Conservation (phyloP, 2,329 filamentous ascomycete species). For the Sclerotinia glacialis region DNA sequence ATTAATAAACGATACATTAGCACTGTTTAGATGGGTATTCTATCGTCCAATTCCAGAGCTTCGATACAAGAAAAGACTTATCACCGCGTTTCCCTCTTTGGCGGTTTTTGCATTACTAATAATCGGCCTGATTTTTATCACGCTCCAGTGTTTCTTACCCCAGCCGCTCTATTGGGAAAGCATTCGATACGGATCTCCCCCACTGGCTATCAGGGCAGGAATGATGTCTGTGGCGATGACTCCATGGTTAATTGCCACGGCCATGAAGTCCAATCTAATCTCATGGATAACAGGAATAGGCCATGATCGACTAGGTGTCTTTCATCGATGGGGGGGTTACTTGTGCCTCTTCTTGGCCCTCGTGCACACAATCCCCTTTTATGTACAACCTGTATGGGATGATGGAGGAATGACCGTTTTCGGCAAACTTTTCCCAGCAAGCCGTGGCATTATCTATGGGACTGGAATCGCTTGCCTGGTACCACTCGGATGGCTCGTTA, state of each 20-base stretch:
- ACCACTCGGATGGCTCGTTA: conserved; percentile 77
- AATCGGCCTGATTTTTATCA: conserved; percentile 67
- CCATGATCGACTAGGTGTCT: conserved; percentile 85
- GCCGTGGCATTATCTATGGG: conserved; percentile 73
- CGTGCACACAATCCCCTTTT: conserved; percentile 85
- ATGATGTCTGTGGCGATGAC: conserved; percentile 92
- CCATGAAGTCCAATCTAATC: conserved; percentile 87
- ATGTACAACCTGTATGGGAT: conserved; percentile 83
- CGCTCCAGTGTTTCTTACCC: conserved; percentile 80
- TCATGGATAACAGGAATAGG: conserved; percentile 84
- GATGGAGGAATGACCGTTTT: conserved; percentile 71
- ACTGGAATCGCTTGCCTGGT: conserved; percentile 80
- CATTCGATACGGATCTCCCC: conserved; percentile 83
- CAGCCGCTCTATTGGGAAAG: conserved; percentile 88
- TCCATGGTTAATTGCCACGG: conserved; percentile 86
- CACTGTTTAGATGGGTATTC: conserved; percentile 83
- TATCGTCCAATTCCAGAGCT: conserved; percentile 82
- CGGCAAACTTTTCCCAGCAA: conserved; percentile 62
- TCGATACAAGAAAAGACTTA: conserved; percentile 57
- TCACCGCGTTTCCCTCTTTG: conserved; percentile 78
- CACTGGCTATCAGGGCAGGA: conserved; percentile 78
- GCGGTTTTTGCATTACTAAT: conserved; percentile 67
- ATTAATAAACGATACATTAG: conserved; percentile 73
- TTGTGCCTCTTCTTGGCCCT: conserved; percentile 78
- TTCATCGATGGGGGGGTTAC: conserved; percentile 90